Evolutionary conservation across 108 stramenopile species (phyloP).

Genomic region (Schizochytrium sp.): DNA sequence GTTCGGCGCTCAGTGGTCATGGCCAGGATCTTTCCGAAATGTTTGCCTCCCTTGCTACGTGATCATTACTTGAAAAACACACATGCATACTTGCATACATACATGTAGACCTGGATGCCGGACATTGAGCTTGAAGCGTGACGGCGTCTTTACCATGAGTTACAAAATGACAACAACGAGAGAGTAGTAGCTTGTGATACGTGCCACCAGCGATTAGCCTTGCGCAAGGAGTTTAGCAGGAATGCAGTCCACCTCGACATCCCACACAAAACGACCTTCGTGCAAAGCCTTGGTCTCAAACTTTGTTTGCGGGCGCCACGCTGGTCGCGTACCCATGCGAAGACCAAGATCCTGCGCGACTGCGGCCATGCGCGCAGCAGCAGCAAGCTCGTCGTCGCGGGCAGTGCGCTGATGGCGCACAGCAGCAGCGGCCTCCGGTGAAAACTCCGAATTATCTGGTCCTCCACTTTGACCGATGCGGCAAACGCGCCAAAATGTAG

Average conservation of each 20-base stretch:
- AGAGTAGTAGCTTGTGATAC: no score
- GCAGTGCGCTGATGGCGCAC: not conserved
- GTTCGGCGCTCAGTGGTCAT: no score
- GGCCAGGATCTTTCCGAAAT: not conserved
- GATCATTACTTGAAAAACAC: no score
- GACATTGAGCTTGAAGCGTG: no score
- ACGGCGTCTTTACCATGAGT: no score
- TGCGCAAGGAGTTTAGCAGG: no score
- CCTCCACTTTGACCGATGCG: not conserved
- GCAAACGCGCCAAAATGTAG: not conserved
- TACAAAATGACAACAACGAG: no score
- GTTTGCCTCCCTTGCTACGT: not conserved
- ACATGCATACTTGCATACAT: no score
- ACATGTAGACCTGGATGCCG: no score
- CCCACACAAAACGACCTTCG: slow-evolving; percentile 13
- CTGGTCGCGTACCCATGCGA: not conserved
- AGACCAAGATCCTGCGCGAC: not conserved
- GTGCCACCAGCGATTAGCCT: no score
- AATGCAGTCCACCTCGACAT: not conserved
- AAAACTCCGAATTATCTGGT: not conserved
- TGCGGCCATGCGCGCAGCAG: not conserved
- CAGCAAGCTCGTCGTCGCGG: not conserved
- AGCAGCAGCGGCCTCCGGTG: not conserved
- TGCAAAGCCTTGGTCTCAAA: not conserved
- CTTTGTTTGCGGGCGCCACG: not conserved